A percentile compares a stretch with the other conserved stretches of the same genome.
Evolutionary conservation across 2,329 filamentous ascomycete species (phyloP).

Genomic region (Nemania sp.): DNA sequence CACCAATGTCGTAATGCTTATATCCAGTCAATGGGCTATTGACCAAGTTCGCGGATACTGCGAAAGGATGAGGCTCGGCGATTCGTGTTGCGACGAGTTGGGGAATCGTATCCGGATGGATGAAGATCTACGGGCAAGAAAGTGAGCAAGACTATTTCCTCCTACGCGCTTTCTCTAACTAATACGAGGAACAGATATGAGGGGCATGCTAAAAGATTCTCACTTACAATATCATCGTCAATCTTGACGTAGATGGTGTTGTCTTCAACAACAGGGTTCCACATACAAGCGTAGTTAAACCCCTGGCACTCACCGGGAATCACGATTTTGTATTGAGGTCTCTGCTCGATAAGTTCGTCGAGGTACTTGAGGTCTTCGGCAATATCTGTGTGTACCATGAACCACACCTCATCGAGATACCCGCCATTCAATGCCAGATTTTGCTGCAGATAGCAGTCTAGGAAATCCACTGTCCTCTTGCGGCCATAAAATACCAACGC

Average conservation of each 20-base stretch:
- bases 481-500: constrained; percentile 61
- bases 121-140: constrained; percentile 44
- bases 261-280: constrained; percentile 50
- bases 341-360: constrained; percentile 53
- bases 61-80: constrained; percentile 61
- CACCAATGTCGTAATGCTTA: constrained; percentile 65
- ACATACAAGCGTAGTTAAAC: constrained; percentile 53
- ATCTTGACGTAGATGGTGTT: constrained; percentile 59
- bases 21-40: constrained; percentile 66
- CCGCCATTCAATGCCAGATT: constrained; percentile 60
- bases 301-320: constrained; percentile 52
- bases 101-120: constrained; percentile 58
- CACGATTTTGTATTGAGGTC: constrained; percentile 54
- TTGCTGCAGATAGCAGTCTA: constrained; percentile 60
- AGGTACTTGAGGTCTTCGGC: constrained; percentile 56
- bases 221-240: constrained; percentile 59
- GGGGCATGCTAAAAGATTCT: not conserved
- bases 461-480: constrained; percentile 57
- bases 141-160: constrained; percentile 5
- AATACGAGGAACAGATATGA: too few species aligned
- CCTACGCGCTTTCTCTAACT: not conserved
- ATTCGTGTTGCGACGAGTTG: constrained; percentile 65
- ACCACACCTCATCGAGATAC: constrained; percentile 59
- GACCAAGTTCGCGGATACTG: constrained; percentile 67
- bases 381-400: constrained; percentile 57